phyloP scores from a whole-genome alignment of 2,329 filamentous ascomycete genomes.

The Scedosporium dehoogii region DNA sequence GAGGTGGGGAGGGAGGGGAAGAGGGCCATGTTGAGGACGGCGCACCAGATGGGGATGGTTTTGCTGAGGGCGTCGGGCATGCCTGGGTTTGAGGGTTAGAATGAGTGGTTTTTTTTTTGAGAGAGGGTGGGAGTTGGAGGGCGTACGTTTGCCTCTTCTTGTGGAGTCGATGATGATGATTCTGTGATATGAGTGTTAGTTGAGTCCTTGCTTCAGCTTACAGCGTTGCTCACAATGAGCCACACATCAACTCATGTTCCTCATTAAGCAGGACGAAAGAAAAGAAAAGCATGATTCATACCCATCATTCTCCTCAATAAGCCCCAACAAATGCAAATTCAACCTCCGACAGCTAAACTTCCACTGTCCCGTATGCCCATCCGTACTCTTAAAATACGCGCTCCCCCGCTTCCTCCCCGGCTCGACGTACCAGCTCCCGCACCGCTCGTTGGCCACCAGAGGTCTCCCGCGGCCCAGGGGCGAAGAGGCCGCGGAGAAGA shows the following conservation, averaged over 20 bases:
- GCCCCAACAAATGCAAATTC: constrained; percentile 69
- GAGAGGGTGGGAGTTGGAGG: neutral
- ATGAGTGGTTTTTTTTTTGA: neutral
- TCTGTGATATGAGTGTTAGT: constrained; percentile 22
- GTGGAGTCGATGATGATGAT: constrained; percentile 90
- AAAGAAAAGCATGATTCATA: constrained; percentile 24
- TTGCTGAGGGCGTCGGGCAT: constrained; percentile 95
- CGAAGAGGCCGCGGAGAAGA: constrained; percentile 46
- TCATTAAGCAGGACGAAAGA: neutral
- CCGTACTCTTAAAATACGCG: constrained; percentile 96
- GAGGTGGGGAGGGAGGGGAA: constrained; percentile 48
- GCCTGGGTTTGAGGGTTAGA: constrained; percentile 27
- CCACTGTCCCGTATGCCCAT: constrained; percentile 89
- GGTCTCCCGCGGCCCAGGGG: constrained; percentile 42
- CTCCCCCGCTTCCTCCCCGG: constrained; percentile 56
- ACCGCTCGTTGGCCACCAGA: constrained; percentile 85
- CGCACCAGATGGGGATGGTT: constrained; percentile 89
- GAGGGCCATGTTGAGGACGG: constrained; percentile 69
- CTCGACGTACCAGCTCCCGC: constrained; percentile 88
- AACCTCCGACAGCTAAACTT: constrained; percentile 75
- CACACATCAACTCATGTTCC: too few relatives aligned
- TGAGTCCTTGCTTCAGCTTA: neutral
- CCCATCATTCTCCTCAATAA: constrained; percentile 59
- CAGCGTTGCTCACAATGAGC: neutral
- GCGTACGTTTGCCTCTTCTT: constrained; percentile 70